Evolutionary conservation across 805 yeast genomes (phyloP), one percentile per base, ranked within the genome.

Genomic region (Saccharomycopsis schoenii): DNA sequence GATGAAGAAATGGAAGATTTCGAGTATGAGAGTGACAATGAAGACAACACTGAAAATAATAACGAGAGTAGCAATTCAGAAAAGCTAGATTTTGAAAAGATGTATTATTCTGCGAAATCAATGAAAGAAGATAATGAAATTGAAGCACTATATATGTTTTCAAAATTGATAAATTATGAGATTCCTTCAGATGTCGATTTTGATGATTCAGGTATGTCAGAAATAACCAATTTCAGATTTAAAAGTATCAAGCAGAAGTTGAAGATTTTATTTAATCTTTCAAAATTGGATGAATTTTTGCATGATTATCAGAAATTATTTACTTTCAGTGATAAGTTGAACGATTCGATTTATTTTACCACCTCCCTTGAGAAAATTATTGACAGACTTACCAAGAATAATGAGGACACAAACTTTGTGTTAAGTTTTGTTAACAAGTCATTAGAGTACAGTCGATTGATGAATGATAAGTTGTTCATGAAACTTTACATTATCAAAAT

Each of bases 401-500:
- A 34, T 34, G 34, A 67, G 60, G 71, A 70, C 63, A 66, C 62
- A 4, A 56, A 39, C 21, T 80, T 72, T 65, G 74, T 70, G 55
- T 65, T 64, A n/a, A 60, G 58, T 58, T 71, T 72, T 57, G 72
- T 73, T 59, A 74, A 73, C 47, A 69, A 70, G 10, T 67, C 76
- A 11, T 66, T 77, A 6, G 56, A 69, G 63, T 42, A 66, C 10
- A 19, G 24, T 5, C 15, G 10, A 4, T 41, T 58, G 8, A 61
- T 62, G 19, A 72, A 68, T 41, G 79, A 78, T 40, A 70, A 84
- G 41, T 65, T 83, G 42, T 76, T 79, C 73, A 71, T 83, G 55
- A 79, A 81, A 63, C 72, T 80, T n/a, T 75, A 73, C 52, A 67
- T 83, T 39, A 78, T 76, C 60, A 73, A 76, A 55, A 72, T 82